phyloP scores from a whole-genome alignment of 257 asterid genomes.

The Henckelia pumila region DNA sequence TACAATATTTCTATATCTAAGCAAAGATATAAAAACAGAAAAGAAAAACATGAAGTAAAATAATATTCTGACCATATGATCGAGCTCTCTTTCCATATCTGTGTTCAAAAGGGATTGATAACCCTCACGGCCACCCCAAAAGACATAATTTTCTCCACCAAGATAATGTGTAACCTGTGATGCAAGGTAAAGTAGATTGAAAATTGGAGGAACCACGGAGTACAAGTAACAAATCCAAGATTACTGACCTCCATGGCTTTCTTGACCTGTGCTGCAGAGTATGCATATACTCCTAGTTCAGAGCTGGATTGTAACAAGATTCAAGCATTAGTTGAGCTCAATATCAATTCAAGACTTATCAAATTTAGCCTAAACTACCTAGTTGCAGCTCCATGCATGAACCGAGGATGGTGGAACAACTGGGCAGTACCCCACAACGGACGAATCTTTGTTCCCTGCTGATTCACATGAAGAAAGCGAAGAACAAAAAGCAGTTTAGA shows the following conservation, averaged over 20 bases:
- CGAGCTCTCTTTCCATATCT: constrained; percentile 91
- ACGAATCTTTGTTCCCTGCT: constrained; percentile 63
- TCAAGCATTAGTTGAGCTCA: constrained; percentile 13
- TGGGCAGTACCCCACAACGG: constrained; percentile 99
- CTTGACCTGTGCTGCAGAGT: constrained; percentile 94
- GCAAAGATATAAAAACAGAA: neutral
- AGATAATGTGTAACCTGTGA: constrained; percentile 89
- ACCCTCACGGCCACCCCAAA: constrained; percentile 99
- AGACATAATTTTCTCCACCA: constrained; percentile 96
- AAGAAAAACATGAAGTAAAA: neutral
- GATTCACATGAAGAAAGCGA: constrained; percentile 9
- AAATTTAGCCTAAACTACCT: constrained; percentile 46
- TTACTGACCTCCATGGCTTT: constrained; percentile 83
- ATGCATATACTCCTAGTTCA: constrained; percentile 70
- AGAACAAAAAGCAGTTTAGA: neutral
- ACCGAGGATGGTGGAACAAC: constrained; percentile 82
- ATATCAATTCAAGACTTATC: neutral
- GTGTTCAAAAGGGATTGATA: constrained; percentile 93
- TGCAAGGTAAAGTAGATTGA: constrained; percentile 4
- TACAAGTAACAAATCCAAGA: neutral
- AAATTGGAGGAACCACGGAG: neutral
- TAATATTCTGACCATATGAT: constrained; percentile 67
- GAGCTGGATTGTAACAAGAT: constrained; percentile 49
- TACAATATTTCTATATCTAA: neutral
- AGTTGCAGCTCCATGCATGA: constrained; percentile 98